Evolutionary conservation across 192 early-diverging fungal species (phyloP), one percentile per base, ranked within the genome.

Genomic region (Coemansia sp.): DNA sequence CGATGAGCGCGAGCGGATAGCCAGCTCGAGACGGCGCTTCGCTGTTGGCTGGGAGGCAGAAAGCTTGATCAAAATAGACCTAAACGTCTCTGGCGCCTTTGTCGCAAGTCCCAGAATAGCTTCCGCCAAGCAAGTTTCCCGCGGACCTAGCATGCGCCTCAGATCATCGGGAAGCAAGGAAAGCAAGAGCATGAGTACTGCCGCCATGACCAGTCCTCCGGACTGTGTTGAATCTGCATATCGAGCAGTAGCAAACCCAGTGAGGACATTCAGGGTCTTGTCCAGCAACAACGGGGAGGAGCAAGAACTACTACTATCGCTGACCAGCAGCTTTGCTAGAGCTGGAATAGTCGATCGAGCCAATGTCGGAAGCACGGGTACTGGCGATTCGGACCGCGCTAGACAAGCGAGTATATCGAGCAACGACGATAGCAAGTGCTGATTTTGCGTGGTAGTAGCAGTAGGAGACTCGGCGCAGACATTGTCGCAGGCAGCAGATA

Each of bases 161-260:
- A n/a, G 31, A 36, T n/a, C 45, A 22, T 53, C 42, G n/a, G 63
- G 61, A 2, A 73, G 40, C 77, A 80, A 68, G 12, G 77, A 74
- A 35, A 80, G 15, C 12, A 80, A 42, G 1, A 80, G 51, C 77
- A 80, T 80, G 10, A 80, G 45, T 2, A 71, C 68, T 0, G 68
- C 61, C 2, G 77, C 68, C 60, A 74, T 51, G 7, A 60, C 68
- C 14, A 61, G n/a, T 5, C 25, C 64, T 5, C 25, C 64, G 4
- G 27, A 25, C 0, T 51, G 38, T 10, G 8, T 35, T 0, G 36
- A 22, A 0, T 63, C 29, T 6, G 71, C 10, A 39, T 69, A 69
- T 11, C 37, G 49, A 0, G 63, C 54, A 1, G 65, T 59, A 1
- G 64, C 71, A 37, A 80, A 65, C 20, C 22, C 38, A 10, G 40